phyloP scores from a whole-genome alignment of 1,284 basidiomycete genomes.

The Erythrobasidium hasegawianum region DNA sequence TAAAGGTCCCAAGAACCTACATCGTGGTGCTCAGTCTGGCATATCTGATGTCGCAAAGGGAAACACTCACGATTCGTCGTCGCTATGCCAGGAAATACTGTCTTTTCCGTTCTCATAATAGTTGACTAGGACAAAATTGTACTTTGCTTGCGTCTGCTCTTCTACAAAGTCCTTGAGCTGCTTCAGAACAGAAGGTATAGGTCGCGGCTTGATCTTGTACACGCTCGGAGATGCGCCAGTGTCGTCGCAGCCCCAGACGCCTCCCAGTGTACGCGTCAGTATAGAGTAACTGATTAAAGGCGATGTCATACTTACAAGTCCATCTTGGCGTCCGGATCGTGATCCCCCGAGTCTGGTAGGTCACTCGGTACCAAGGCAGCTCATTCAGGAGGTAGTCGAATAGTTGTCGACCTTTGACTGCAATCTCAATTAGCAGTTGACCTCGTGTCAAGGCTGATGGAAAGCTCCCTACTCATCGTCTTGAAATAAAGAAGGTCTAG shows the following conservation, averaged over 20 bases:
- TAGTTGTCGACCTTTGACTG: constrained; percentile 32
- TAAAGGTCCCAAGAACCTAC: constrained; percentile 42
- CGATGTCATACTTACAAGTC: constrained; percentile 39
- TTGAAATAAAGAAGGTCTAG: constrained; percentile 36
- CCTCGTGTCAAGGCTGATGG: not conserved
- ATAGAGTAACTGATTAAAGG: too few species aligned
- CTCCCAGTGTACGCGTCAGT: too few species aligned
- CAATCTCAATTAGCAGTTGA: not conserved
- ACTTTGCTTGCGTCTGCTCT: constrained; percentile 45
- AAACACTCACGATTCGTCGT: constrained; percentile 48
- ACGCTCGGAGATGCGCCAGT: constrained; percentile 40
- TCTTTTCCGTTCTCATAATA: constrained; percentile 50
- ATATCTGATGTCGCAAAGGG: too few species aligned
- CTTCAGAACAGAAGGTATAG: constrained; percentile 35
- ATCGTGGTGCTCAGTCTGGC: too few species aligned
- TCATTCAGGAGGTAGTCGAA: constrained; percentile 46
- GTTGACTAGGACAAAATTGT: constrained; percentile 47
- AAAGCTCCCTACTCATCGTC: constrained; percentile 12
- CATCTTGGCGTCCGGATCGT: constrained; percentile 48
- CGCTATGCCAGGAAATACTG: constrained; percentile 50
- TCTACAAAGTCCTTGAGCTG: constrained; percentile 41
- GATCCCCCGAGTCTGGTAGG: constrained; percentile 46
- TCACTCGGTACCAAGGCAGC: constrained; percentile 49
- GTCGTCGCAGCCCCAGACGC: constrained; percentile 48
- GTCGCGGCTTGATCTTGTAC: constrained; percentile 45